These are phyloP conservation scores for Cryomyces minteri DNA, from an alignment of 495 filamentous ascomycete genomes.

Conservation along the genomic window DNA sequence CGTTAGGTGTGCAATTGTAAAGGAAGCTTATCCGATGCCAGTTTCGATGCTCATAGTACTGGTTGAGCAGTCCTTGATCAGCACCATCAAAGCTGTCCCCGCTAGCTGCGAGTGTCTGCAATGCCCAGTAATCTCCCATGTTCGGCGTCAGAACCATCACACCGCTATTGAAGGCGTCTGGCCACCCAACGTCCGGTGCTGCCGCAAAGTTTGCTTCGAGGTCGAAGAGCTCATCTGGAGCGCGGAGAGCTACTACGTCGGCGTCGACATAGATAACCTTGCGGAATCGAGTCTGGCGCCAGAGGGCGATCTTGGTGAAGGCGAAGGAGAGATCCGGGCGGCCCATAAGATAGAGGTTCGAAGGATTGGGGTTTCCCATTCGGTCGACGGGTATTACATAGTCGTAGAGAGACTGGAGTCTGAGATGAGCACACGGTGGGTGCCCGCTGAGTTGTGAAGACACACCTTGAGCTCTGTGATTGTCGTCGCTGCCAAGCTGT, in stretches of 20 bases:
- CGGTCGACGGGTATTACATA: conserved; percentile 70
- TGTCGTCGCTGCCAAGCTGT: conserved; percentile 50
- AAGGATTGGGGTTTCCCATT: conserved; percentile 54
- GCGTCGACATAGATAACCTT: conserved; percentile 87
- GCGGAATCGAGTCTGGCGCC: conserved; percentile 77
- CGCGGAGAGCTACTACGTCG: conserved; percentile 70
- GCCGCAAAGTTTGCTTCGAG: conserved; percentile 65
- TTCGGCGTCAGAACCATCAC: conserved; percentile 83
- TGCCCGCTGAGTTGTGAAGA: neutral
- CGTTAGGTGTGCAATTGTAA: conserved; percentile 92
- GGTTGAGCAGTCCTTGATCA: conserved; percentile 90
- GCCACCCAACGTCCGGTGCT: conserved; percentile 93
- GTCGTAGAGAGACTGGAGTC: conserved; percentile 58
- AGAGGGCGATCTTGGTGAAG: conserved; percentile 92
- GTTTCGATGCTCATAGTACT: conserved; percentile 56
- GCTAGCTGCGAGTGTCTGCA: conserved; percentile 62
- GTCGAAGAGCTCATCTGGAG: conserved; percentile 83
- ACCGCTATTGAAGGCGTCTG: conserved; percentile 94
- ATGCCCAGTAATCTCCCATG: conserved; percentile 68
- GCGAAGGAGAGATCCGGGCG: conserved; percentile 75
- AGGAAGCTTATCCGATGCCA: conserved; percentile 84
- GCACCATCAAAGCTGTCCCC: conserved; percentile 94
- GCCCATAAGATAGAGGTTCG: conserved; percentile 81
- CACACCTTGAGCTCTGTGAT: conserved; percentile 61
- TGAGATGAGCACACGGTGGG: neutral